Evolutionary conservation across 192 early-diverging fungal species (phyloP).

Genomic region (Rhizophagus sp.): DNA sequence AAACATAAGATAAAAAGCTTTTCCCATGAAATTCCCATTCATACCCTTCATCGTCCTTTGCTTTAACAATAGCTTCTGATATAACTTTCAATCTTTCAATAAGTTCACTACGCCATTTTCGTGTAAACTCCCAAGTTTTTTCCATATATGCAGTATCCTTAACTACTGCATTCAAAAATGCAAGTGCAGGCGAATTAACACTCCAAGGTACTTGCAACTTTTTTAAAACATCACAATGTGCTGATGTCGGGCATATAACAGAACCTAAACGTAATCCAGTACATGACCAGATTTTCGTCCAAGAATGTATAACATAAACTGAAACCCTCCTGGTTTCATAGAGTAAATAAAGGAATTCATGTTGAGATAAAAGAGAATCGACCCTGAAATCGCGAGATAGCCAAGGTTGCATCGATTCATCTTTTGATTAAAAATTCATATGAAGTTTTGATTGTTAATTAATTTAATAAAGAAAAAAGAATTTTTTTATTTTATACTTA

Average conservation of each 20-base stretch:
- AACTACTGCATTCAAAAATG: conserved; percentile 79
- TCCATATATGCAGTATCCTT: conserved; percentile 67
- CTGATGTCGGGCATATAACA: conserved; percentile 79
- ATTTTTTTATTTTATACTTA: conserved; percentile 36
- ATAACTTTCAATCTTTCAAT: conserved; percentile 44
- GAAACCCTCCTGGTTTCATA: conserved; percentile 68
- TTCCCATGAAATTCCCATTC: conserved; percentile 74
- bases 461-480: neutral
- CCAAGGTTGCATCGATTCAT: conserved; percentile 97
- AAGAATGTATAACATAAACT: conserved; percentile 88
- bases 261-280: conserved; percentile 87
- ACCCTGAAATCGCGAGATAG: conserved; percentile 74
- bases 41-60: conserved; percentile 3
- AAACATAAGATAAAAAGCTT: conserved; percentile 83
- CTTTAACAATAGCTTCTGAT: neutral
- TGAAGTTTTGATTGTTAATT: neutral
- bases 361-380: conserved; percentile 80
- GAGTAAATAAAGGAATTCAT: conserved; percentile 61
- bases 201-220: conserved; percentile 89
- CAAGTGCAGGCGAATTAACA: conserved; percentile 87
- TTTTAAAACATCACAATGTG: conserved; percentile 71
- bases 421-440: conserved; percentile 34
- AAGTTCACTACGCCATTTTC: conserved; percentile 62
- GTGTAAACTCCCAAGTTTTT: conserved; percentile 78
- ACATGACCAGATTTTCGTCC: conserved; percentile 95